phyloP scores from a whole-genome alignment of 805 yeast species.

The Candida easanensis region DNA sequence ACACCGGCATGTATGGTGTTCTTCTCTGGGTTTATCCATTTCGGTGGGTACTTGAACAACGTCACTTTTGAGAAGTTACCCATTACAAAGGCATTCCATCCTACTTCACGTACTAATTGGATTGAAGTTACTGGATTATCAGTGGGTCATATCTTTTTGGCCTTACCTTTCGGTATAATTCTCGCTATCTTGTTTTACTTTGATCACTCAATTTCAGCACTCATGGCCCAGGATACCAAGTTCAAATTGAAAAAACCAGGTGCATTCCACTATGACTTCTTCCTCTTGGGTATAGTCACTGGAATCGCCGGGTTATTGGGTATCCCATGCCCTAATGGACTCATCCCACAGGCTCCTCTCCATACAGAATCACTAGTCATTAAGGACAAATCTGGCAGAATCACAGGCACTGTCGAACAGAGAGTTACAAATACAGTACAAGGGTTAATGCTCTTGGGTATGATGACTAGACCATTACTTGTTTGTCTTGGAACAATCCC shows the following conservation, averaged over 20 bases:
- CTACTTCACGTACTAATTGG: conserved; percentile 51
- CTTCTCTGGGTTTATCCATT: conserved; percentile 90
- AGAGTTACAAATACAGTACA: conserved; percentile 81
- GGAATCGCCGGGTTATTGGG: conserved; percentile 87
- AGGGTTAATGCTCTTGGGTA: conserved; percentile 77
- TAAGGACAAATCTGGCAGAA: conserved; percentile 25
- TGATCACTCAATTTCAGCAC: conserved; percentile 92
- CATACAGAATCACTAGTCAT: conserved; percentile 80
- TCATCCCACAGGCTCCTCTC: conserved; percentile 95
- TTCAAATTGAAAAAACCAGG: conserved; percentile 84
- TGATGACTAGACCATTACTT: conserved; percentile 87
- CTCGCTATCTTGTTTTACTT: conserved; percentile 84
- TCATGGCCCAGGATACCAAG: conserved; percentile 85
- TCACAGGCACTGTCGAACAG: conserved; percentile 73
- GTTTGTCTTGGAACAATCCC: conserved; percentile 82
- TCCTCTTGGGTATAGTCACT: conserved; percentile 79
- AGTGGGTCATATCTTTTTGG: conserved; percentile 78
- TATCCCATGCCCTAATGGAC: conserved; percentile 93
- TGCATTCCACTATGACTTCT: conserved; percentile 89
- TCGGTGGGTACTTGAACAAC: conserved; percentile 70
- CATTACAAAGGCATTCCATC: conserved; percentile 67
- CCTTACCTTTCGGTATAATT: conserved; percentile 88
- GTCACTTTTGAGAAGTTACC: conserved; percentile 64
- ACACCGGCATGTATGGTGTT: conserved; percentile 81
- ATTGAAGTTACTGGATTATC: conserved; percentile 39